Conservation (phyloP, 2,329 filamentous ascomycete species). For the Bertia moriformis region DNA sequence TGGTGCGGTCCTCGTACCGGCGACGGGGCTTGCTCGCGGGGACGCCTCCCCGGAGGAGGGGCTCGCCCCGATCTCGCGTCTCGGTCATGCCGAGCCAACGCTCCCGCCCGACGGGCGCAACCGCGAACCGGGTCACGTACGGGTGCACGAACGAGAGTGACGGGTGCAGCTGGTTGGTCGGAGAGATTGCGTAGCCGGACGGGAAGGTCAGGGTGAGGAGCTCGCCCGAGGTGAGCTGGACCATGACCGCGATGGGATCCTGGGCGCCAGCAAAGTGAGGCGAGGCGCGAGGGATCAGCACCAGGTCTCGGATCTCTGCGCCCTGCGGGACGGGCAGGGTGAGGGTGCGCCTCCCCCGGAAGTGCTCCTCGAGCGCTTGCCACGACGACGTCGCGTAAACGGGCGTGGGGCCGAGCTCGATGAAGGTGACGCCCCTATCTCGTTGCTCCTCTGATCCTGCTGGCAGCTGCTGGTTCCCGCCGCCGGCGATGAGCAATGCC, state of each 20-base stretch:
- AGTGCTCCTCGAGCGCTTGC: constrained; percentile 67
- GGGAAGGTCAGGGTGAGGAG: constrained; percentile 56
- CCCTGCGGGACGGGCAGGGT: constrained; percentile 61
- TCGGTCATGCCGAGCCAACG: constrained; percentile 59
- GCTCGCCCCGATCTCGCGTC: constrained; percentile 44
- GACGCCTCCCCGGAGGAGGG: constrained; percentile 45
- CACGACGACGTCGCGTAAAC: constrained; percentile 83
- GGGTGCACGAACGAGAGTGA: constrained; percentile 57
- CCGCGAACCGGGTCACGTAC: constrained; percentile 42
- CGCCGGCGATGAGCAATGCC: constrained; percentile 75
- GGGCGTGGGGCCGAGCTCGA: constrained; percentile 79
- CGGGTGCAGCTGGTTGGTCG: constrained; percentile 55
- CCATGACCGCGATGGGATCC: constrained; percentile 55
- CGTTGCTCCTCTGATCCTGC: constrained; percentile 51
- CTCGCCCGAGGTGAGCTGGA: constrained; percentile 52
- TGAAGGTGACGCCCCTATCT: constrained; percentile 68
- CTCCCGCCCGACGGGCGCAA: constrained; percentile 46
- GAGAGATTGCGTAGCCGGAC: constrained; percentile 52
- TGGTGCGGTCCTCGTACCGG: constrained; percentile 48
- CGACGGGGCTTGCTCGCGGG: constrained; percentile 44
- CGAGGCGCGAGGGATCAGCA: constrained; percentile 48
- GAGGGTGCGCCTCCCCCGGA: constrained; percentile 60
- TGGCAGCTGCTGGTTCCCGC: too few species aligned
- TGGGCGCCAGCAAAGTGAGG: constrained; percentile 56
- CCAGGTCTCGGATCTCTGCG: constrained; percentile 51